These are phyloP conservation scores for Aspergillus transmontanensis DNA, from an alignment of 2,329 filamentous ascomycete genomes.

Conservation along the genomic window DNA sequence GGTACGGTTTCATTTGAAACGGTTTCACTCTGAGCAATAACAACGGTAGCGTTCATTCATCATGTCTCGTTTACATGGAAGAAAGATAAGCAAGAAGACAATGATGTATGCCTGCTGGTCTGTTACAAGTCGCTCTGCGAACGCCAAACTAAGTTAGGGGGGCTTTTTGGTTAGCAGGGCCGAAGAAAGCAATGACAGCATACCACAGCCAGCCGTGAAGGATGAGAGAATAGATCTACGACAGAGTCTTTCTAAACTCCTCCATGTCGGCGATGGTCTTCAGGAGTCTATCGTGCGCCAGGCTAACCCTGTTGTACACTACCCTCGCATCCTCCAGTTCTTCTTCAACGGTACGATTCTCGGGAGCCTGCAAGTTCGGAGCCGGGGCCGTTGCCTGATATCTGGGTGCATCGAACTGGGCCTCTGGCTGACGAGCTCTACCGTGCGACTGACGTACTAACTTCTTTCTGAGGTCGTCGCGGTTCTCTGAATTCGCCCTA, in stretches of 20 bases:
- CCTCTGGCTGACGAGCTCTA: constrained; percentile 8
- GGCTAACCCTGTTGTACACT: constrained; percentile 3
- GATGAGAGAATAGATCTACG: neutral
- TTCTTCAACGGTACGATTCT: neutral
- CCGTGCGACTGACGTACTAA: constrained; percentile 10
- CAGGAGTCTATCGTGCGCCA: constrained; percentile 21
- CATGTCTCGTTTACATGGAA: neutral
- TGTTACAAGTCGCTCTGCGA: neutral
- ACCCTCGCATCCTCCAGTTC: neutral
- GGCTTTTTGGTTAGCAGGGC: neutral
- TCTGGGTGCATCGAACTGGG: constrained; percentile 4
- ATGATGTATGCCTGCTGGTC: neutral
- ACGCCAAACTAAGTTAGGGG: neutral
- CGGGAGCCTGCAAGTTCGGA: neutral
- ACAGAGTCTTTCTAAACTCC: neutral
- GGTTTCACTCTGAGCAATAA: neutral
- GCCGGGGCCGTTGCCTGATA: constrained; percentile 7
- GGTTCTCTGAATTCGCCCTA: constrained; percentile 9
- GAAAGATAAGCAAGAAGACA: constrained; percentile 1
- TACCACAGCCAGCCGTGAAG: neutral
- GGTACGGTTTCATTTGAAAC: neutral
- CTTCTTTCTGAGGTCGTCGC: constrained; percentile 14
- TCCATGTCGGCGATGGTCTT: constrained; percentile 9
- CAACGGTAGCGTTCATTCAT: constrained; percentile 9
- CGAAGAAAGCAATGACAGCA: neutral